Evolutionary conservation across 208 protist genomes (phyloP).

Genomic region (Wallacemonas sp.): DNA sequence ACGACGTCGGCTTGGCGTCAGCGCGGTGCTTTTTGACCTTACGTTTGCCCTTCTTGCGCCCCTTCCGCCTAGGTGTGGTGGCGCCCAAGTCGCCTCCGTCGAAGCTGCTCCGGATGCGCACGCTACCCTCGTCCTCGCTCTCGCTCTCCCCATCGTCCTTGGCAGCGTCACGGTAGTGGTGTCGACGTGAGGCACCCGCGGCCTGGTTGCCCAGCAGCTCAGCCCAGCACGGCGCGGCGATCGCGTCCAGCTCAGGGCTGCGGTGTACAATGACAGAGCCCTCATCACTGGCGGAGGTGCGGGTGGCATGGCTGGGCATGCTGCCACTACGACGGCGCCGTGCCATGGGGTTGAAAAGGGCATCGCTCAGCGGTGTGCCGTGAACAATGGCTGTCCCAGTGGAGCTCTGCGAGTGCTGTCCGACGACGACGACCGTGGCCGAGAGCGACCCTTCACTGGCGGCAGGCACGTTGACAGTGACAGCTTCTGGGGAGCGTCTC

Average conservation of each 20-base stretch:
- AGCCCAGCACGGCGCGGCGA: background rate
- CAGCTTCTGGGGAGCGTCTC: background rate
- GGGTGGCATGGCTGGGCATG: background rate
- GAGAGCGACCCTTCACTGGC: background rate
- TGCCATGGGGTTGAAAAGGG: background rate
- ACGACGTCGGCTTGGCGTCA: too few relatives aligned
- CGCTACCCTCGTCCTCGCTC: background rate
- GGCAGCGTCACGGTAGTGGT: background rate
- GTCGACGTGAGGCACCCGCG: background rate
- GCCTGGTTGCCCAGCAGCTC: conserved; percentile 1
- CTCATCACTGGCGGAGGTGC: background rate
- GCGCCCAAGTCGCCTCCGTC: too few relatives aligned
- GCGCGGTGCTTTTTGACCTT: too few relatives aligned
- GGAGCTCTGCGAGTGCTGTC: background rate
- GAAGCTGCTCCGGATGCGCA: too few relatives aligned
- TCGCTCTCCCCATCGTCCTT: background rate
- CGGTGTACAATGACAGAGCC: conserved; percentile 9
- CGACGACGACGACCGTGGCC: conserved; percentile 1
- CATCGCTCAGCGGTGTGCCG: background rate
- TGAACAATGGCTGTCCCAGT: conserved; percentile 10
- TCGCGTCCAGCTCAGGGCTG: background rate
- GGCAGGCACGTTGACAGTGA: background rate
- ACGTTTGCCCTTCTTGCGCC: too few relatives aligned
- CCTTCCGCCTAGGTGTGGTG: too few relatives aligned
- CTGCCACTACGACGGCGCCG: background rate